These are phyloP conservation scores for Dryas alaskensis DNA, from an alignment of 306 rosid genomes.

Conservation along the genomic window DNA sequence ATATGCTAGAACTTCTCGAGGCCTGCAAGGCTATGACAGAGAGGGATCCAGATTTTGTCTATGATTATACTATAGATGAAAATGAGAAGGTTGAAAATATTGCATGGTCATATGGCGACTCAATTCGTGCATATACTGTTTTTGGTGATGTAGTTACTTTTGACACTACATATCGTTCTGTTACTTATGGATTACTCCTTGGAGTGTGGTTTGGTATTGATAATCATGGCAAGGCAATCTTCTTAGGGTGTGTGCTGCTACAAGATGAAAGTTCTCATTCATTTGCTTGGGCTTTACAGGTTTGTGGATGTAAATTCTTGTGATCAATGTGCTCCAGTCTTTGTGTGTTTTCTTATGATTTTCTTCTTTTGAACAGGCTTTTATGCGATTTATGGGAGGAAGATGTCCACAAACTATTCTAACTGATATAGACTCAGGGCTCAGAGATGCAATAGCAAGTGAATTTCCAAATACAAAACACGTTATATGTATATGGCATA, in stretches of 20 bases:
- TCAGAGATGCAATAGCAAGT: conserved; percentile 51
- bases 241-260: conserved; percentile 52
- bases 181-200: conserved; percentile 55
- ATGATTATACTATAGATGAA: conserved; percentile 46
- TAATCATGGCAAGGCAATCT: conserved; percentile 51
- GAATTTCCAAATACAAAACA: conserved; percentile 59
- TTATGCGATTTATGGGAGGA: conserved; percentile 64
- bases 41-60: conserved; percentile 47
- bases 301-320: conserved; percentile 41
- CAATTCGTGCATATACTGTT: conserved; percentile 43
- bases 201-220: conserved; percentile 63
- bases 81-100: conserved; percentile 50
- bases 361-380: conserved; percentile 53
- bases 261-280: conserved; percentile 58
- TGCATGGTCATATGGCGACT: conserved; percentile 56
- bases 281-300: conserved; percentile 67
- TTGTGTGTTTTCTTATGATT: conserved; percentile 21
- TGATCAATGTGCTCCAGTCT: conserved; percentile 37
- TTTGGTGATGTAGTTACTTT: conserved; percentile 62
- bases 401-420: conserved; percentile 55
- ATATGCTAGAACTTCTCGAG: conserved; percentile 56
- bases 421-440: conserved; percentile 58
- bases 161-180: conserved; percentile 51
- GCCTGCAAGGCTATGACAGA: conserved; percentile 45
- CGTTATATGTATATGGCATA: conserved; percentile 48